Conservation (phyloP, 1,139 yeast species). For the Diutina ranongensis region DNA sequence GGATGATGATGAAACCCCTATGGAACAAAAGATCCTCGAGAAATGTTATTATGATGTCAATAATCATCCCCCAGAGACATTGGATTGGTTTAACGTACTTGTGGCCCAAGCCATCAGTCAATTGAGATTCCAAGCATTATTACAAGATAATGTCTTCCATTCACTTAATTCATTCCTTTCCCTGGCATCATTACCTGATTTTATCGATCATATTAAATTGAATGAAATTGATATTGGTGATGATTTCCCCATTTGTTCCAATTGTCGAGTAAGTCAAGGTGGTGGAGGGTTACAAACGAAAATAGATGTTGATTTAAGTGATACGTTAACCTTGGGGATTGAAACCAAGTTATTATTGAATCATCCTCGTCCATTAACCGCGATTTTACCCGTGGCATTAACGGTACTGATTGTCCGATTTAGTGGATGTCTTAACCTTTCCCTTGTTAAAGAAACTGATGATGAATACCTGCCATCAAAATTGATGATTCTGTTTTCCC, state of each 20-base stretch:
- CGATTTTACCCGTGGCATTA: conserved; percentile 71
- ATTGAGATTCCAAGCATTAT: conserved; percentile 73
- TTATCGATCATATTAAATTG: conserved; percentile 63
- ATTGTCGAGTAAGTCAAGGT: conserved; percentile 68
- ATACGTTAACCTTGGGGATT: conserved; percentile 79
- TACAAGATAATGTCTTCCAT: conserved; percentile 73
- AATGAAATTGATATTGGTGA: conserved; percentile 91
- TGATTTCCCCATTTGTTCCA: conserved; percentile 90
- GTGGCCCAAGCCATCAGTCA: conserved; percentile 87
- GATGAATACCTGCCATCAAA: conserved; percentile 35
- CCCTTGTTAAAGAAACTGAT: conserved; percentile 45
- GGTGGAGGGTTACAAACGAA: conserved; percentile 68
- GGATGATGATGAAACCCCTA: conserved; percentile 13
- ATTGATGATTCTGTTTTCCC: conserved; percentile 78
- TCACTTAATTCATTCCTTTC: conserved; percentile 50
- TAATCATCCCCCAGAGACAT: conserved; percentile 76
- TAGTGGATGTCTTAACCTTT: conserved; percentile 83
- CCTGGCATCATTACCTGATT: conserved; percentile 57
- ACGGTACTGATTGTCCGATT: conserved; percentile 85
- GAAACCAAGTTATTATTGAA: conserved; percentile 75
- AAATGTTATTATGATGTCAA: conserved; percentile 89
- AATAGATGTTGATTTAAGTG: conserved; percentile 87
- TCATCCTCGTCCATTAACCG: conserved; percentile 77
- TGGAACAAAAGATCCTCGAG: conserved; percentile 49
- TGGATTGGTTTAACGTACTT: conserved; percentile 94